phyloP scores from a whole-genome alignment of 1,284 basidiomycete species.

The Tylopilus sp. region DNA sequence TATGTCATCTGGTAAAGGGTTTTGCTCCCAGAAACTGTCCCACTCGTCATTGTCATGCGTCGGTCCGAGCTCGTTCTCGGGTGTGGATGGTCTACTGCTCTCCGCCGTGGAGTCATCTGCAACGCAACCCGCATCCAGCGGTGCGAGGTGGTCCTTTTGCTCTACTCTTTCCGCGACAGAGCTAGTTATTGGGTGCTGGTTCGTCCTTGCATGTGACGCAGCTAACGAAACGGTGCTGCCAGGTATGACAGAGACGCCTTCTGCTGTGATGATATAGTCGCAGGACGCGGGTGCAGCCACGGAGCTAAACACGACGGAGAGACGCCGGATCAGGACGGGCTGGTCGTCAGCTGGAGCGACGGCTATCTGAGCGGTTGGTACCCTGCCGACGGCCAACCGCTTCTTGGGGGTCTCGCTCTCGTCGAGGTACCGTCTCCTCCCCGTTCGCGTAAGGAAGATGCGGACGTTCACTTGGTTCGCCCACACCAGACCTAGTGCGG shows the following conservation, averaged over 20 bases:
- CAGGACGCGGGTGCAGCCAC: slow-evolving; percentile 52
- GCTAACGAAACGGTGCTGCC: slow-evolving; percentile 21
- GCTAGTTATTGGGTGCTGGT: background rate
- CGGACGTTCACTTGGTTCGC: slow-evolving; percentile 83
- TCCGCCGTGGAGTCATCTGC: slow-evolving; percentile 25
- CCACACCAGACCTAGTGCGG: slow-evolving; percentile 83
- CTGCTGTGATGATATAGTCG: slow-evolving; percentile 66
- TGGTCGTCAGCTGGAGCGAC: slow-evolving; percentile 30
- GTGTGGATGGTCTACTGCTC: slow-evolving; percentile 16
- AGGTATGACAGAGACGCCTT: slow-evolving; percentile 47
- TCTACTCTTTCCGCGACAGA: background rate
- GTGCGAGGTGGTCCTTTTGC: slow-evolving; percentile 30
- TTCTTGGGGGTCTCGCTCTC: slow-evolving; percentile 26
- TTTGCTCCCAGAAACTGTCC: slow-evolving; percentile 33
- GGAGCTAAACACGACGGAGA: slow-evolving; percentile 73
- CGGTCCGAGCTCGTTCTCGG: slow-evolving; percentile 26
- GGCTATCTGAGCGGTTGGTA: background rate
- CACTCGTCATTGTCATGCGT: slow-evolving; percentile 25
- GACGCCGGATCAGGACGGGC: slow-evolving; percentile 51
- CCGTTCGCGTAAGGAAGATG: slow-evolving; percentile 76
- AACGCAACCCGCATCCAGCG: slow-evolving; percentile 37
- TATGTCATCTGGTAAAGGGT: slow-evolving; percentile 25
- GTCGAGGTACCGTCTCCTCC: slow-evolving; percentile 55
- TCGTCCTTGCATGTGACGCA: slow-evolving; percentile 1
- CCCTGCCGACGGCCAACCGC: background rate